These are phyloP conservation scores for Sphaerulina vaccinii DNA, from an alignment of 2,329 filamentous ascomycete species.

Conservation along the genomic window DNA sequence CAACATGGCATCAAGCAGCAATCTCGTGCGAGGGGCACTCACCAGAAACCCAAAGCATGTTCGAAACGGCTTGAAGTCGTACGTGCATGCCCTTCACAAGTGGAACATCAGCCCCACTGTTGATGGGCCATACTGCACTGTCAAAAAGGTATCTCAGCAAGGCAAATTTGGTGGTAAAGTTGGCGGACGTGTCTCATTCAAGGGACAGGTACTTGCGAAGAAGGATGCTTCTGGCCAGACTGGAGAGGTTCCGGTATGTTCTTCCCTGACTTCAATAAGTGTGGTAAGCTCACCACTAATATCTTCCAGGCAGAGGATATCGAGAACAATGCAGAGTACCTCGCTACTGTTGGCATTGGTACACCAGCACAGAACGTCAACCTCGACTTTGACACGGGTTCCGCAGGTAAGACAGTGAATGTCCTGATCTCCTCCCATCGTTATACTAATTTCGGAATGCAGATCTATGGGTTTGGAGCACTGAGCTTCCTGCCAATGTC, in stretches of 20 bases:
- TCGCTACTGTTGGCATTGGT: slow-evolving; percentile 63
- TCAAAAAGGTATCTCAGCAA: slow-evolving; percentile 50
- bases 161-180: slow-evolving; percentile 43
- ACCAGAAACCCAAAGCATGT: slow-evolving; percentile 32
- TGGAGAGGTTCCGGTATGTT: slow-evolving; percentile 30
- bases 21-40: slow-evolving; percentile 29
- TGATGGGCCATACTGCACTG: slow-evolving; percentile 60
- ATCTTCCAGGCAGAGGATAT: slow-evolving; percentile 52
- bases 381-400: slow-evolving; percentile 66
- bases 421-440: neutral
- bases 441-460: neutral
- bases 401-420: slow-evolving; percentile 43
- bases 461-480: slow-evolving; percentile 57
- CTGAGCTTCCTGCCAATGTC: slow-evolving; percentile 21
- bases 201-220: slow-evolving; percentile 51
- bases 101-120: slow-evolving; percentile 60
- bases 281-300: slow-evolving; percentile 43
- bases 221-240: slow-evolving; percentile 32
- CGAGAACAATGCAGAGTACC: slow-evolving; percentile 66
- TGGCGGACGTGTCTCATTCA: slow-evolving; percentile 50
- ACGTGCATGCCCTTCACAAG: slow-evolving; percentile 30
- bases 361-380: slow-evolving; percentile 57
- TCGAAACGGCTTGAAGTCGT: slow-evolving; percentile 34
- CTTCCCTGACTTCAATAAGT: slow-evolving; percentile 45
- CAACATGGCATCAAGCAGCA: slow-evolving; percentile 5